Base-by-base conservation (phyloP, 352 stramenopile genomes). In the Phytophthora sp. region DNA sequence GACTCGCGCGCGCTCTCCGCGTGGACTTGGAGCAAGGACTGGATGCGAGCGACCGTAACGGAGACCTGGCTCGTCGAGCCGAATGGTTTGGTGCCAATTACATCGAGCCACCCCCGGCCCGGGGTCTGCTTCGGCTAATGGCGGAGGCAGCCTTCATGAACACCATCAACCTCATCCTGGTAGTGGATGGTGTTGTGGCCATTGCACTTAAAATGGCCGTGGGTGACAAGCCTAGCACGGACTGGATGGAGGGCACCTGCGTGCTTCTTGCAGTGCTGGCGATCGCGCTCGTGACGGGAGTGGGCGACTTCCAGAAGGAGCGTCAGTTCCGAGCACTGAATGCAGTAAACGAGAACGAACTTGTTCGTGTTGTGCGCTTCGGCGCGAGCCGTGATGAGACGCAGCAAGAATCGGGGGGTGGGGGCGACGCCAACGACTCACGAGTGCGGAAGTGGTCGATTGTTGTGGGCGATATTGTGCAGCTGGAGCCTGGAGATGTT, bases 261-360 rank as follows among this genome's bases (percentile, higher is more conserved):
- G 67, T 98, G 53, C 63, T 98, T 5, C 48, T 84, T 23, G 89
- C 94, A 0, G 94, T 98, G n/a, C 54, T 87, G 8, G 90, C 97
- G 44, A 94, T 98, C 12, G 85, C 94, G 15, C 59, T 97, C 10
- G 87, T 98, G 34, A 89, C 88, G 26, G 88, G 87, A 10, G 55
- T 81, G 17, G 96, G 94, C 41, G 89, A 98, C 58, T 96, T 95
- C 65, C 84, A 88, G 60, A 96, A 97, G 74, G 86, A 97, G 46
- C 72, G 89, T 20, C 85, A 97, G 69, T 97, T 97, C 68, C 70
- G 79, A 49, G 74, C 69, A 13, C 63, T 97, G 31, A 92, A 96
- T 43, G 82, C 76, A 9, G 66, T 86, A 18, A 92, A 88, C 41
- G 78, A 89, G 55, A 73, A 84, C 46, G 80, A 89, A 35, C 77